These are phyloP conservation scores for Parathielavia hyrcaniae DNA, from an alignment of 495 filamentous ascomycete species.

Conservation along the genomic window DNA sequence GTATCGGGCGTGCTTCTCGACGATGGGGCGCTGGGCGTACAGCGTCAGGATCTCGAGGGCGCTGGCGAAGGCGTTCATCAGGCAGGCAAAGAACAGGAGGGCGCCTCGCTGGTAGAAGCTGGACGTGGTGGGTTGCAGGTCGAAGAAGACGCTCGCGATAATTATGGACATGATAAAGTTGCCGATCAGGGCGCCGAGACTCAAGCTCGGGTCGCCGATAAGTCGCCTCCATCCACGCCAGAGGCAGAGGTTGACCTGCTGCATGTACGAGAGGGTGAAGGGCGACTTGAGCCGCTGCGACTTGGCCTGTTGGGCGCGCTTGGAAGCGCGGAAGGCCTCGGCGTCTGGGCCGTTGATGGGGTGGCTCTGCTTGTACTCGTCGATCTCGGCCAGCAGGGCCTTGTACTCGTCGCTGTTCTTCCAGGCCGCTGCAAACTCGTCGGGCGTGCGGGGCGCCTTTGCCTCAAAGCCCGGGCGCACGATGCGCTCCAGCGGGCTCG, in stretches of 20 bases:
- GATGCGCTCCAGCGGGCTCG: slow-evolving; percentile 60
- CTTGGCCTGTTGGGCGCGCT: slow-evolving; percentile 59
- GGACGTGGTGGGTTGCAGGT: slow-evolving; percentile 53
- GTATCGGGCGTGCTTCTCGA: slow-evolving; percentile 85
- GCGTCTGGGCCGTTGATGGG: slow-evolving; percentile 59
- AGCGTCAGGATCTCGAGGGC: slow-evolving; percentile 76
- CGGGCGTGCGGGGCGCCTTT: slow-evolving; percentile 61
- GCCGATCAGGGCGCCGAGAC: slow-evolving; percentile 61
- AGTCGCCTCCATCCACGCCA: slow-evolving; percentile 67
- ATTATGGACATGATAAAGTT: slow-evolving; percentile 72
- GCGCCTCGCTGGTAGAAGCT: slow-evolving; percentile 78
- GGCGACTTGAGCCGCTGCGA: slow-evolving; percentile 59
- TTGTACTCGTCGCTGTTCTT: slow-evolving; percentile 63
- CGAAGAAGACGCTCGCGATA: slow-evolving; percentile 76
- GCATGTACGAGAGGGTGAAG: slow-evolving; percentile 65
- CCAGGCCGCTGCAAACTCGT: slow-evolving; percentile 72
- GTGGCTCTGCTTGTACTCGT: slow-evolving; percentile 57
- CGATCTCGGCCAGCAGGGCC: slow-evolving; percentile 62
- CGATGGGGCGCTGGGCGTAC: slow-evolving; percentile 81
- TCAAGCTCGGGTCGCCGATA: slow-evolving; percentile 63
- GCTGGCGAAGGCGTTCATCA: slow-evolving; percentile 79
- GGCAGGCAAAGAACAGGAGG: slow-evolving; percentile 79
- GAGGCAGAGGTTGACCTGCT: slow-evolving; percentile 69
- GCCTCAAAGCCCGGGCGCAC: slow-evolving; percentile 59
- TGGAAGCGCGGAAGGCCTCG: slow-evolving; percentile 62